Base-by-base conservation (phyloP, 2,329 filamentous ascomycete species). In the Talaromyces sp. region DNA sequence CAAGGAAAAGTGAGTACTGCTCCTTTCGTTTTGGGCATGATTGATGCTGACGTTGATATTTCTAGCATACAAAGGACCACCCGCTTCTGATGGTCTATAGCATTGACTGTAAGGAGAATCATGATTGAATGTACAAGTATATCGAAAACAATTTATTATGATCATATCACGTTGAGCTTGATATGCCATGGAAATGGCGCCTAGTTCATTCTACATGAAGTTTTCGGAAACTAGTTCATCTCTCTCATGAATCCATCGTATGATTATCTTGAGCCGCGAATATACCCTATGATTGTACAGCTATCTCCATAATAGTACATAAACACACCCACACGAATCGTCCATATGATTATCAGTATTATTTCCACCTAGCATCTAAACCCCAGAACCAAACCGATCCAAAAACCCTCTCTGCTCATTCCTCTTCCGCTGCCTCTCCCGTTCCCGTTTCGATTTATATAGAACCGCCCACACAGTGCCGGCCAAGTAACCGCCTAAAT, bases 1-100 rank as follows among this genome's bases (percentile, higher is more conserved):
- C 80, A 48, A 72, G 76, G 52, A 81, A 79, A 69, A 75, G 80
- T 81, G 66, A 67, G 74, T 71, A 9, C 43, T 15, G 10, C 13
- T 3, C n/a, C 8, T 48, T 33, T 33, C 19, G 21, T 15, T 22
- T 21, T n/a, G 51, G 11, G 9, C 33, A 22, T 28, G 17, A 4
- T 25, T 35, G 22, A 39, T 59, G 36, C 53, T 56, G 58, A 46
- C 48, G n/a, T n/a, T 40, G 35, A 19, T 10, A 28, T 17, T 13
- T 53, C 22, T 59, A 70, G 71, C 65, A 25, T 73, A 73, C 58
- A 72, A 70, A 56, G 72, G 71, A 2, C 71, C 72, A 10, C 72
- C 71, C 0, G 68, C 63, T 55, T 70, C 69, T 1, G 70, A 72
- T 59, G 70, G 66, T 1, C 45, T 64, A 22, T 63, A 60, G 35